These are phyloP conservation scores for Psilocybe cyanescens DNA, from an alignment of 768 basidiomycete species.

Conservation along the genomic window DNA sequence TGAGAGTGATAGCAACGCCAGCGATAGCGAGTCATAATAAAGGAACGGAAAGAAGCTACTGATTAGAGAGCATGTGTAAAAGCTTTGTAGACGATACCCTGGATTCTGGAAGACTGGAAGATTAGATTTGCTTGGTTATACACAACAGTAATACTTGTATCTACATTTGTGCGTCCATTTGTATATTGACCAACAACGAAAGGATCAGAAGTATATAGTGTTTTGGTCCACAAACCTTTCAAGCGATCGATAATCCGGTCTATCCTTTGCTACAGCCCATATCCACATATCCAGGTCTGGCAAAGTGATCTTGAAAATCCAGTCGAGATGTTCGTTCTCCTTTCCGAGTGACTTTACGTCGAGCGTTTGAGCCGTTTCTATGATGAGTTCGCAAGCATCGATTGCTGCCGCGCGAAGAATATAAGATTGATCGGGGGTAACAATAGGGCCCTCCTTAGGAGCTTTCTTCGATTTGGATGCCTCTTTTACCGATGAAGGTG, in stretches of 20 bases:
- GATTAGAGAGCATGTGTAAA: background rate
- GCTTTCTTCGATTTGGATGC: conserved; percentile 13
- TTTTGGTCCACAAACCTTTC: conserved; percentile 67
- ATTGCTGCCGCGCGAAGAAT: conserved; percentile 79
- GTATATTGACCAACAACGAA: background rate
- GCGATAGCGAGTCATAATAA: conserved; percentile 45
- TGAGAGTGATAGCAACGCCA: conserved; percentile 85
- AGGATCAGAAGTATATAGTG: conserved; percentile 67
- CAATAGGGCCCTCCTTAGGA: conserved; percentile 49
- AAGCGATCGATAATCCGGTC: conserved; percentile 68
- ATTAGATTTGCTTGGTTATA: background rate
- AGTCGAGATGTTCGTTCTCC: conserved; percentile 33
- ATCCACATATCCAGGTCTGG: conserved; percentile 77
- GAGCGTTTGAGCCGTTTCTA: conserved; percentile 51
- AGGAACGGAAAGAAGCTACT: background rate
- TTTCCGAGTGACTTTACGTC: conserved; percentile 17
- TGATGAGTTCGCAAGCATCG: conserved; percentile 75
- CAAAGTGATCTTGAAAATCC: conserved; percentile 60
- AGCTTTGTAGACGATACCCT: background rate
- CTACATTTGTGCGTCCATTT: background rate
- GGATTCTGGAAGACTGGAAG: background rate
- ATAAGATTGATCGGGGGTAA: conserved; percentile 67
- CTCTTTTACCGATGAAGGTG: conserved; percentile 13
- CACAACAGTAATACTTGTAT: background rate
- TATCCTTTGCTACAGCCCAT: conserved; percentile 83